A percentile compares a stretch with the other conserved stretches of the same genome.
Evolutionary conservation across 805 yeast genomes (phyloP).

Genomic region (Metschnikowia continentalis): DNA sequence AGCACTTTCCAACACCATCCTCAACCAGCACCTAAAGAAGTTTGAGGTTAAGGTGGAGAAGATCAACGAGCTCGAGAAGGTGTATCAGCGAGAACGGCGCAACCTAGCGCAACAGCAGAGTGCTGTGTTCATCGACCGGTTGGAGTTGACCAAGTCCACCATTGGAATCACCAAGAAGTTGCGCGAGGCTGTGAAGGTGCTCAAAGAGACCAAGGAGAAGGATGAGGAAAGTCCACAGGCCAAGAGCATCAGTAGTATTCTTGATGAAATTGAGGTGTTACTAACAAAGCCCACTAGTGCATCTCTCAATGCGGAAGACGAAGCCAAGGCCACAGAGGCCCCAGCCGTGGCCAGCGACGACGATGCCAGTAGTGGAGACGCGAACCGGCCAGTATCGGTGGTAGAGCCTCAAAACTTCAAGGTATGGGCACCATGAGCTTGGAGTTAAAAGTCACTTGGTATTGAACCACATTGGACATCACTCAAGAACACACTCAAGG

Average conservation of each 20-base stretch:
- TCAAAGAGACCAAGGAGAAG: conserved; percentile 9
- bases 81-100: conserved; percentile 61
- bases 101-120: conserved; percentile 59
- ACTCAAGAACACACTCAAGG: too few relatives aligned
- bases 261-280: conserved; percentile 30
- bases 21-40: conserved; percentile 60
- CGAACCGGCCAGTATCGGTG: conserved; percentile 32
- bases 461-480: too few relatives aligned
- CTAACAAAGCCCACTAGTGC: conserved; percentile 32
- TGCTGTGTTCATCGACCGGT: conserved; percentile 59
- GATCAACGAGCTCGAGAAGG: conserved; percentile 58
- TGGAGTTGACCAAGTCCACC: conserved; percentile 62
- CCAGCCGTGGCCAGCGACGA: conserved; percentile 3
- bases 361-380: conserved; percentile 5
- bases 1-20: conserved; percentile 50
- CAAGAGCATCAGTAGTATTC: conserved; percentile 16
- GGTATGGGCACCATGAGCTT: conserved; percentile 39
- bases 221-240: conserved; percentile 3
- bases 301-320: conserved; percentile 17
- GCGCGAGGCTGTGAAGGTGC: conserved; percentile 26
- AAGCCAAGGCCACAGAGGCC: conserved; percentile 5
- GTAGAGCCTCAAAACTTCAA: conserved; percentile 41
- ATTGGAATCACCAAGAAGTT: conserved; percentile 47
- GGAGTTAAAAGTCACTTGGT: too few relatives aligned
- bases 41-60: conserved; percentile 60